Conservation (phyloP, 1,284 basidiomycete species). For the Malassezia globosa region DNA sequence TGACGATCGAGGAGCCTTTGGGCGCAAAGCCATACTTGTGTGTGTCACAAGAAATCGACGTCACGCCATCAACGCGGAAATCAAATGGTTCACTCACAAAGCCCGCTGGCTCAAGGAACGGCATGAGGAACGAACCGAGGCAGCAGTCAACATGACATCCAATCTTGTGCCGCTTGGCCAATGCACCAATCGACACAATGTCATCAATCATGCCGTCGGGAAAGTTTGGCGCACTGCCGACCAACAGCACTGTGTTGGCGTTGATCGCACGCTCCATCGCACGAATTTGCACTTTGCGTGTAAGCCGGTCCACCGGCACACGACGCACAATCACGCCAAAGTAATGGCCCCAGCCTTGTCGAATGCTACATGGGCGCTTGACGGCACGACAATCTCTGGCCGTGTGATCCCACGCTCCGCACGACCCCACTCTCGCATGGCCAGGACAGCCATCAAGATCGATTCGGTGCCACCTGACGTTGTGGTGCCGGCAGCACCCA, state of each 20-base stretch:
- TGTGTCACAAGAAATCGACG: slow-evolving; percentile 43
- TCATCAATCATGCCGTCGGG: slow-evolving; percentile 56
- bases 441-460: slow-evolving; percentile 86
- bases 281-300: slow-evolving; percentile 68
- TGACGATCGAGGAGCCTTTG: slow-evolving; percentile 39
- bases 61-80: slow-evolving; percentile 44
- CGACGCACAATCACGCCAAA: slow-evolving; percentile 82
- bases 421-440: slow-evolving; percentile 82
- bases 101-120: slow-evolving; percentile 40
- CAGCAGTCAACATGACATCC: slow-evolving; percentile 65
- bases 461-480: slow-evolving; percentile 93
- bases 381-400: slow-evolving; percentile 84
- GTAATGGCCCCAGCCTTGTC: slow-evolving; percentile 78
- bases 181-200: slow-evolving; percentile 64
- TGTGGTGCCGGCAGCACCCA: slow-evolving; percentile 67
- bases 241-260: slow-evolving; percentile 55
- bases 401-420: slow-evolving; percentile 73
- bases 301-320: slow-evolving; percentile 70
- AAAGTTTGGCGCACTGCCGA: slow-evolving; percentile 73
- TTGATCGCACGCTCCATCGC: slow-evolving; percentile 57
- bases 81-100: slow-evolving; percentile 40
- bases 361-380: slow-evolving; percentile 85
- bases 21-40: slow-evolving; percentile 47
- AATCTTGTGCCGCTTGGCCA: slow-evolving; percentile 66
- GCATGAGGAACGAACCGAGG: slow-evolving; percentile 48